Evolutionary conservation across 148 eudicot species (phyloP).

Genomic region (Drosera capensis): DNA sequence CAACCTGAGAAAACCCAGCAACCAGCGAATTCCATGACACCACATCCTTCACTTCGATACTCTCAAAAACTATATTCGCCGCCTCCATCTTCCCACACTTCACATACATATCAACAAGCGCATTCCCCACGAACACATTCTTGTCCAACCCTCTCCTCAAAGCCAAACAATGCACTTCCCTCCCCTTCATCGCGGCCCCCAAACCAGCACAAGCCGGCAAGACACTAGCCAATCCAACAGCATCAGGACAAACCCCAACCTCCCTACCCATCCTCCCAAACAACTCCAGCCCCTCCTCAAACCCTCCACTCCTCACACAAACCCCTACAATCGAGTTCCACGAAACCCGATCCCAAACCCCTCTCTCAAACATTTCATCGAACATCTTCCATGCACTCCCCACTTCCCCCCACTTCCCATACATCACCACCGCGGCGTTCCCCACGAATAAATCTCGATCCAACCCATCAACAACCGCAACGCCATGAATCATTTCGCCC

Average conservation of each 20-base stretch:
- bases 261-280: constrained; percentile 23
- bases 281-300: constrained; percentile 20
- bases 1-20: constrained; percentile 50
- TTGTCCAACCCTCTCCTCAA: constrained; percentile 21
- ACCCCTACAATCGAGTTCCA: constrained; percentile 61
- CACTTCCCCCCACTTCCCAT: constrained; percentile 31
- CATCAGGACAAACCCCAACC: constrained; percentile 21
- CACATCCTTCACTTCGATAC: constrained; percentile 53
- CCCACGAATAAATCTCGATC: constrained; percentile 40
- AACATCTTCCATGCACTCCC: constrained; percentile 35
- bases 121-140: constrained; percentile 62
- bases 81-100: constrained; percentile 48
- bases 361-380: constrained; percentile 31
- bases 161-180: constrained; percentile 44
- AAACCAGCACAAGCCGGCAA: constrained; percentile 45
- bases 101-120: constrained; percentile 58
- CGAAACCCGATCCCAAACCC: constrained; percentile 32
- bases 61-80: constrained; percentile 37
- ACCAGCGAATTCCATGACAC: constrained; percentile 82
- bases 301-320: constrained; percentile 31
- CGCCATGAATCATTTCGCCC: constrained; percentile 33
- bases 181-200: constrained; percentile 18
- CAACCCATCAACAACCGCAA: constrained; percentile 22
- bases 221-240: constrained; percentile 52
- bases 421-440: constrained; percentile 47